Conservation (phyloP, 805 yeast species). For the Lipomyces sp. region DNA sequence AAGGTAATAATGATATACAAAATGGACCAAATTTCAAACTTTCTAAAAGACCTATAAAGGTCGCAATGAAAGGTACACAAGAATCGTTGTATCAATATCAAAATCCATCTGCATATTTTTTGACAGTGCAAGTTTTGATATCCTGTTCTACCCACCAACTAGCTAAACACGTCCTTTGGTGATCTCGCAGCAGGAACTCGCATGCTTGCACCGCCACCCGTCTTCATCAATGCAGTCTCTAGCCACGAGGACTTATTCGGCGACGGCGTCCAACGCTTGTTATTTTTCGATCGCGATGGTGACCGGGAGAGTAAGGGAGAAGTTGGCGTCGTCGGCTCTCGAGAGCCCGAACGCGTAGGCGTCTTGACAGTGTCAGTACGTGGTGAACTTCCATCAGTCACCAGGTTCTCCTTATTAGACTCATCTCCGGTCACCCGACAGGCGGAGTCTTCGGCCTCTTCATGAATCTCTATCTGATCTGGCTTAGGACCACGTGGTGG, state of each 20-base stretch:
- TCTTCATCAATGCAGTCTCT: conserved; percentile 32
- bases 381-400: neutral
- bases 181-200: conserved; percentile 1
- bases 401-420: conserved; percentile 18
- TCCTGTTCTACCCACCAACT: neutral
- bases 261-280: conserved; percentile 22
- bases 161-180: conserved; percentile 10
- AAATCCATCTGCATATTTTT: neutral
- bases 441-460: neutral
- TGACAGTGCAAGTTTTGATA: neutral
- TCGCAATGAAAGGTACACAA: neutral
- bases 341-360: neutral
- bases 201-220: neutral
- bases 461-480: neutral
- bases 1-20: conserved; percentile 6
- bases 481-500: neutral
- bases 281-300: conserved; percentile 16
- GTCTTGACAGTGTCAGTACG: neutral
- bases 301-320: conserved; percentile 17
- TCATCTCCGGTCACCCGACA: neutral
- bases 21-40: neutral
- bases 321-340: neutral
- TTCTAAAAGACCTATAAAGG: neutral
- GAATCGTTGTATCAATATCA: neutral
- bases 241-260: conserved; percentile 27